phyloP scores from a whole-genome alignment of 2,329 filamentous ascomycete species.

The Coniella vitis region DNA sequence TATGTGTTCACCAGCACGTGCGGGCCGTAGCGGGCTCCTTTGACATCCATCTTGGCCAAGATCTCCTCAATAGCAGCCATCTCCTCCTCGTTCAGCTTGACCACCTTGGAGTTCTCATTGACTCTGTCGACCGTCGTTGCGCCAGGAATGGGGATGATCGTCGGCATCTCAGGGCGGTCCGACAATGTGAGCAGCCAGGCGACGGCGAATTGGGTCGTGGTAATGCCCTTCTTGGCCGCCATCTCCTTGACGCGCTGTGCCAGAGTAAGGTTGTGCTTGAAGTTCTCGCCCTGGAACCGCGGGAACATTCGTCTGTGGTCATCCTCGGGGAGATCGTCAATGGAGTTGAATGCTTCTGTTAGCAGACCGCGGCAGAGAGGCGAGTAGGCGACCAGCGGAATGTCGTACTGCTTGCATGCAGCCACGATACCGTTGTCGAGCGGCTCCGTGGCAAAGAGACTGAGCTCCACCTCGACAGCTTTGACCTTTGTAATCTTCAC shows the following conservation, averaged over 20 bases:
- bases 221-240: conserved; percentile 53
- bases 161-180: conserved; percentile 44
- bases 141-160: conserved; percentile 61
- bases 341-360: conserved; percentile 45
- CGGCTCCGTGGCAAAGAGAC: conserved; percentile 41
- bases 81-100: conserved; percentile 45
- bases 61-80: conserved; percentile 43
- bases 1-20: conserved; percentile 31
- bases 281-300: conserved; percentile 56
- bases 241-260: conserved; percentile 50
- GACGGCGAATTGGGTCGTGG: conserved; percentile 58
- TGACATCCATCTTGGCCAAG: conserved; percentile 39
- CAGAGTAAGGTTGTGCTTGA: conserved; percentile 58
- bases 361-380: conserved; percentile 50
- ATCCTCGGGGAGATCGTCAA: conserved; percentile 47
- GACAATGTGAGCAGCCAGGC: conserved; percentile 52
- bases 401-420: conserved; percentile 42
- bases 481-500: conserved; percentile 37
- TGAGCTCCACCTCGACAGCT: conserved; percentile 49
- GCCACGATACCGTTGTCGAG: conserved; percentile 44
- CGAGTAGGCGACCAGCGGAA: conserved; percentile 49
- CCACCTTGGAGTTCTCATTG: conserved; percentile 50
- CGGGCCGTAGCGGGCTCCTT: conserved; percentile 42
- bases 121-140: conserved; percentile 50
- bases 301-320: conserved; percentile 42